Conservation (phyloP, 2,329 filamentous ascomycete genomes). For the Verticillium isaacii region DNA sequence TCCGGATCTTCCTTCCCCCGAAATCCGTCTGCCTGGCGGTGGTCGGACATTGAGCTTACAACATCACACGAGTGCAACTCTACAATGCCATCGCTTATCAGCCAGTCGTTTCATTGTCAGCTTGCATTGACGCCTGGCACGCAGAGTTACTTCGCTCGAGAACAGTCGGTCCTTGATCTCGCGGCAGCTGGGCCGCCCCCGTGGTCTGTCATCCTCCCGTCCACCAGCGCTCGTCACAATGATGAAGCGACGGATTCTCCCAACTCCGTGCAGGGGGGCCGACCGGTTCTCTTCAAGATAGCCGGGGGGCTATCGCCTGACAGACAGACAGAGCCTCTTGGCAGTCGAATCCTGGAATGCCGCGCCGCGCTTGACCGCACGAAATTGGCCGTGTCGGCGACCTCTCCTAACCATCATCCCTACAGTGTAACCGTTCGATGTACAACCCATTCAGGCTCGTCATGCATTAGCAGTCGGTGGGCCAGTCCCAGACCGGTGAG, state of each 20-base stretch:
- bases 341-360: background rate
- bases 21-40: background rate
- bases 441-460: background rate
- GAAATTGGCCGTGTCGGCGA: background rate
- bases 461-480: background rate
- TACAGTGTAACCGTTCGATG: background rate
- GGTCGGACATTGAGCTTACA: background rate
- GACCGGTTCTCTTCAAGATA: background rate
- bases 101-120: background rate
- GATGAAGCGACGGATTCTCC: background rate
- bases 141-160: background rate
- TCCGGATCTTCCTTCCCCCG: background rate
- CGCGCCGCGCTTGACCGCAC: background rate
- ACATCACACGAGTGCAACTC: background rate
- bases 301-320: background rate
- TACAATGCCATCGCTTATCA: background rate
- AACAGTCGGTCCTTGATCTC: background rate
- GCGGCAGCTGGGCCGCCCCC: background rate
- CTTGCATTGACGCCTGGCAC: background rate
- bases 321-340: background rate
- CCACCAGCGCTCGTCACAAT: background rate
- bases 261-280: background rate
- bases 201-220: background rate
- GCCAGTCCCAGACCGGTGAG: background rate
- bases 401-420: background rate